Conservation (phyloP, 306 rosid species). For the Luffa aegyptiaca region DNA sequence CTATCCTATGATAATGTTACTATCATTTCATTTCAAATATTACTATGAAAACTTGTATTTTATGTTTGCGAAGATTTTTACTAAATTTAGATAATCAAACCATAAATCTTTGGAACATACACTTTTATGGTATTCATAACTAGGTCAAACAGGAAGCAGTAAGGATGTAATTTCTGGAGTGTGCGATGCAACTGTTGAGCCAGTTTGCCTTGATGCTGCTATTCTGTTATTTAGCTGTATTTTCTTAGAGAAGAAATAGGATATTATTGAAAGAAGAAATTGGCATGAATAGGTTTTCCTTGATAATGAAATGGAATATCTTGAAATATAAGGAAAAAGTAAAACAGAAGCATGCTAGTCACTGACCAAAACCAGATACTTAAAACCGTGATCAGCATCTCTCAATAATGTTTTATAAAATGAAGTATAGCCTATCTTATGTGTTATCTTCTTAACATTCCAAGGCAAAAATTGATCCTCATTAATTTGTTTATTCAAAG, state of each 20-base stretch:
- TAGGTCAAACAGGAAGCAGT: not conserved
- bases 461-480: not conserved
- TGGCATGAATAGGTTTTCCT: not conserved
- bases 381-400: not conserved
- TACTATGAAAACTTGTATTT: not conserved
- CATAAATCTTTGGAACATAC: not conserved
- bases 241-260: not conserved
- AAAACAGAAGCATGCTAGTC: not conserved
- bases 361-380: not conserved
- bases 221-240: not conserved
- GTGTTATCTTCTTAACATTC: not conserved
- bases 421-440: not conserved
- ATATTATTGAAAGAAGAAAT: not conserved
- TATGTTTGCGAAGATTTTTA: not conserved
- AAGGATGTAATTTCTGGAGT: not conserved
- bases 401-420: not conserved
- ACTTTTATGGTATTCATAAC: not conserved
- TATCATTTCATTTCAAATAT: not conserved
- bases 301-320: not conserved
- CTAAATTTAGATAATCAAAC: not conserved
- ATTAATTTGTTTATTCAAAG: not conserved
- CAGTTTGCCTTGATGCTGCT: not conserved
- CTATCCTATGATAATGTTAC: not conserved
- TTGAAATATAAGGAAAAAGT: not conserved
- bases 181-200: not conserved